Conservation (phyloP, 352 stramenopile species). For the Globisporangium barbulae region DNA sequence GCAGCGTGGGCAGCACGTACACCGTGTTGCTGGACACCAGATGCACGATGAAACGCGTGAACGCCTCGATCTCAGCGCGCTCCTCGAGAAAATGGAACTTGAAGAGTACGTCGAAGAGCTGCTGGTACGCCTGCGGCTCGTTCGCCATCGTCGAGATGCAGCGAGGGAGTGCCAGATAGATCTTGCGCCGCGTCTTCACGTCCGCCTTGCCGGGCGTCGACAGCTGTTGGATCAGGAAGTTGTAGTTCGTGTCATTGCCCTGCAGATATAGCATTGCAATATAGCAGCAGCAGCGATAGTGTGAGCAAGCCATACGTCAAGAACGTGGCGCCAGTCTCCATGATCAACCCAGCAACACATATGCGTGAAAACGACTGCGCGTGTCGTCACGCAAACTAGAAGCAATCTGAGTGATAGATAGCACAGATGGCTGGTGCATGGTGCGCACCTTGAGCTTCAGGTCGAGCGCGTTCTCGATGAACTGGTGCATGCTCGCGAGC, state of each 20-base stretch:
- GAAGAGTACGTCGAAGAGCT: conserved; percentile 77
- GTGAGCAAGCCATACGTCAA: background rate
- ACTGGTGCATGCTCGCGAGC: conserved; percentile 67
- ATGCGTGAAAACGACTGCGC: background rate
- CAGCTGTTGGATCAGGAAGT: conserved; percentile 69
- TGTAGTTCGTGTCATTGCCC: conserved; percentile 81
- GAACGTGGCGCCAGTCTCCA: background rate
- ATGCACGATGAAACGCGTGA: conserved; percentile 69
- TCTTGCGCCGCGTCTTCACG: conserved; percentile 53
- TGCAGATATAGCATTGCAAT: conserved; percentile 14
- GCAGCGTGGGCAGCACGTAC: conserved; percentile 74
- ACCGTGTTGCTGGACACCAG: conserved; percentile 82
- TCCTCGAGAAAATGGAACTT: conserved; percentile 73
- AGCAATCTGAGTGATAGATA: background rate
- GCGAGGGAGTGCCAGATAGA: conserved; percentile 66
- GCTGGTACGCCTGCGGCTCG: conserved; percentile 66
- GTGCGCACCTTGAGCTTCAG: conserved; percentile 62
- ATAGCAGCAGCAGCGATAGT: background rate
- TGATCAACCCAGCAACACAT: background rate
- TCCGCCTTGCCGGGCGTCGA: conserved; percentile 33
- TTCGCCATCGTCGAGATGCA: conserved; percentile 74
- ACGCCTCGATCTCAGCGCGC: conserved; percentile 57
- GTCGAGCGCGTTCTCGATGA: conserved; percentile 84
- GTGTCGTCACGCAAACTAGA: background rate
- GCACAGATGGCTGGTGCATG: background rate